Base-by-base conservation (phyloP, 2,329 filamentous ascomycete genomes). In the Colletotrichum eremochloae region DNA sequence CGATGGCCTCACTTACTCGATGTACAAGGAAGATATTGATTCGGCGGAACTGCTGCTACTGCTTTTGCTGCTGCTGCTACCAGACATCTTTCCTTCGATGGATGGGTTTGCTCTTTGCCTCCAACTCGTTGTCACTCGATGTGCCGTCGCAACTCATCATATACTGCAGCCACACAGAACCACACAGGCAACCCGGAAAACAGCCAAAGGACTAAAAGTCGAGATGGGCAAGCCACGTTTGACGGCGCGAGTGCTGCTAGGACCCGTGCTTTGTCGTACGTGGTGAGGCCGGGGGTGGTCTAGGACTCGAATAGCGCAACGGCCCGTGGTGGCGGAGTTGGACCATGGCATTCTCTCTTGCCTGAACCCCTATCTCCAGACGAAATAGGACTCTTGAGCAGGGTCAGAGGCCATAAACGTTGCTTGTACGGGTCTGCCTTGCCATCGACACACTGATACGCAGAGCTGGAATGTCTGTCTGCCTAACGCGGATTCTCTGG, bases 221-320 rank as follows among this genome's bases (percentile, higher is more conserved):
- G 2, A 20, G 50, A 55, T 2, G 7, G 36, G 6, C 6, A 55
- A 36, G 52, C 52, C 52, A 55, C 52, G 9, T 55, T 55, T 8
- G 24, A 36, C 33, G 9, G 52, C 8, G 1, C 20, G 5, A 36
- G 31, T 36, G 29, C 31, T 55, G 52, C 52, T 20, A 36, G 33
- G 52, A 20, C 29, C 52, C 15, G 52, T 36, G 52, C 52, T 24
- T 20, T 20, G 5, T 36, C 15, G 52, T 7, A 36, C 52, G 29
- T 18, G 52, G 6, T 20, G 52, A 55, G 52, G 52, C 52, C 8
- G 52, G 7, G 31, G 52, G 29, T 15, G 33, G 15, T 9, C n/a
- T 66, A 67, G 63, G 68, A 62, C 68, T 63, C 5, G 42, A 67
- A 62, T 57, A 56, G 63, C 63, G 46, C 42, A 2, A 36, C 62